Evolutionary conservation across 306 rosid genomes (phyloP).

Genomic region (Gastrolobium bilobum): DNA sequence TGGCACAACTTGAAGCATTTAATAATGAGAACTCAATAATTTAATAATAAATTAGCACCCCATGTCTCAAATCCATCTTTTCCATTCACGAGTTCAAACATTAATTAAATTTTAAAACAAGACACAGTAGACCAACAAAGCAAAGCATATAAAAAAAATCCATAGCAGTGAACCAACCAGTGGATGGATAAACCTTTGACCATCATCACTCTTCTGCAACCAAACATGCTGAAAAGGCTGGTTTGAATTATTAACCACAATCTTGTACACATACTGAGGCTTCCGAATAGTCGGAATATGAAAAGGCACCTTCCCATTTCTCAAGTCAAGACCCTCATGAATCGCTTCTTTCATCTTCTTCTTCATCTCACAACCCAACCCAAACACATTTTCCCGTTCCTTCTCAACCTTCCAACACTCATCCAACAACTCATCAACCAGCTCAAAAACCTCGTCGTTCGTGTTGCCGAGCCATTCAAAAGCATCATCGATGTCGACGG

Average conservation of each 20-base stretch:
- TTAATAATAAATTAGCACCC: not conserved
- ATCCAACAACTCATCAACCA: conserved; percentile 66
- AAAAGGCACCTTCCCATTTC: conserved; percentile 86
- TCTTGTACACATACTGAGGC: conserved; percentile 80
- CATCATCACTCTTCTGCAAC: conserved; percentile 90
- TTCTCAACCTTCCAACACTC: conserved; percentile 64
- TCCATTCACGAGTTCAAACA: not conserved
- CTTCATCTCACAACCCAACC: conserved; percentile 66
- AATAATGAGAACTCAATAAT: not conserved
- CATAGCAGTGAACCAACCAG: conserved; percentile 64
- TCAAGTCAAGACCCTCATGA: no score
- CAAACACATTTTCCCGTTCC: conserved; percentile 71
- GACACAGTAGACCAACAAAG: not conserved
- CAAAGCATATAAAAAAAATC: conserved; percentile 1
- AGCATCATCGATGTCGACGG: conserved; percentile 76
- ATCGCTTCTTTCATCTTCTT: no score
- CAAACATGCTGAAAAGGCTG: conserved; percentile 87
- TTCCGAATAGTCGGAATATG: conserved; percentile 75
- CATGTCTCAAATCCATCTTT: not conserved
- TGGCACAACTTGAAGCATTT: not conserved
- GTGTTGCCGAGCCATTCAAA: conserved; percentile 84
- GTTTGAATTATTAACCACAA: conserved; percentile 71
- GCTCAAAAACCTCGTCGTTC: conserved; percentile 79
- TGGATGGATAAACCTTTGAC: conserved; percentile 77
- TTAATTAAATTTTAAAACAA: not conserved